A percentile compares a stretch with the other conserved stretches of the same genome.
These are phyloP conservation scores for Cryptosporidium baileyi DNA, from an alignment of 169 alveolate species.

Conservation along the genomic window DNA sequence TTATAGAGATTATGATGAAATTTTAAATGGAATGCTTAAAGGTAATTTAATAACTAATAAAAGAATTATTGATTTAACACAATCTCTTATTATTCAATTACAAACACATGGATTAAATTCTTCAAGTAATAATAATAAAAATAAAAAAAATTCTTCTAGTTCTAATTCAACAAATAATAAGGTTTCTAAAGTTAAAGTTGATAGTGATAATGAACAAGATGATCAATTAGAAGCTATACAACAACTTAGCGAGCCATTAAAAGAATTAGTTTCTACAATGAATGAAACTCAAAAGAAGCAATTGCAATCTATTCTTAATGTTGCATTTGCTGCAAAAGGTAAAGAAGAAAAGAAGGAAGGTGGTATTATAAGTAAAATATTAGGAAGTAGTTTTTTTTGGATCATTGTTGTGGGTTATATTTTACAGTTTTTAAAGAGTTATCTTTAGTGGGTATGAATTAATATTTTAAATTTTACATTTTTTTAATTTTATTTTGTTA, in stretches of 20 bases:
- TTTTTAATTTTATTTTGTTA: background rate
- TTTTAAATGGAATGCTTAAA: conserved; percentile 26
- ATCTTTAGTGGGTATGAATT: background rate
- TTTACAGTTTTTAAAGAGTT: conserved; percentile 24
- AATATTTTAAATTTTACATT: conserved; percentile 9
- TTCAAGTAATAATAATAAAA: background rate
- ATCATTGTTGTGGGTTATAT: conserved; percentile 25
- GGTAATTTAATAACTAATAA: conserved; percentile 58
- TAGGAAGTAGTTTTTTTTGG: conserved; percentile 52
- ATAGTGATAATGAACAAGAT: conserved; percentile 51
- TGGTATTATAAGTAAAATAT: conserved; percentile 17
- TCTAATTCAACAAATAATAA: background rate
- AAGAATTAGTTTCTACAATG: conserved; percentile 60
- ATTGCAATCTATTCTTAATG: conserved; percentile 15
- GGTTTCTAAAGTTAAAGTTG: conserved; percentile 27
- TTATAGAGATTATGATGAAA: conserved; percentile 60
- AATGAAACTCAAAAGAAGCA: conserved; percentile 51
- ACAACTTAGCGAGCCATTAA: conserved; percentile 48
- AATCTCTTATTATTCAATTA: conserved; percentile 34
- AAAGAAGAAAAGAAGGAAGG: conserved; percentile 5
- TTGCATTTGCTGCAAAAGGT: conserved; percentile 48
- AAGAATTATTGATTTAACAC: conserved; percentile 63
- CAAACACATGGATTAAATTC: conserved; percentile 33
- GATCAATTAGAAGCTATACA: conserved; percentile 2
- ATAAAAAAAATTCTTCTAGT: background rate